Evolutionary conservation across 805 yeast species (phyloP).

Genomic region (Myxozyma kluyveri): DNA sequence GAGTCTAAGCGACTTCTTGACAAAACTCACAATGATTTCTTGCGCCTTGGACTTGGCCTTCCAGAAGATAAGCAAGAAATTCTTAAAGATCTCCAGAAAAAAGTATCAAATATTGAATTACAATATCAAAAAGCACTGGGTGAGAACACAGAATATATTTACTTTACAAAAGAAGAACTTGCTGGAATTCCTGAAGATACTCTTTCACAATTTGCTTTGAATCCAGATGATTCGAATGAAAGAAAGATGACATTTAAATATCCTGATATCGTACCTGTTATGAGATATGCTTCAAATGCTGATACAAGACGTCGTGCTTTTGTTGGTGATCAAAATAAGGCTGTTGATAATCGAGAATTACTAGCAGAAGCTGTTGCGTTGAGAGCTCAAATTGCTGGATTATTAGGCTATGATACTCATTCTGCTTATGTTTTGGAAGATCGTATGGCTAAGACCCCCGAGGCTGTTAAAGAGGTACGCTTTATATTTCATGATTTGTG

Average conservation of each 20-base stretch:
- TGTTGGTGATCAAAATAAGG: constrained; percentile 66
- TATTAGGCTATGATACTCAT: constrained; percentile 65
- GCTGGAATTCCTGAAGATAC: constrained; percentile 71
- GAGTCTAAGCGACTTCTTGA: constrained; percentile 59
- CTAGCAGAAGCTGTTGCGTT: constrained; percentile 58
- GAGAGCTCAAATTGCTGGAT: constrained; percentile 59
- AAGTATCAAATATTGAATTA: constrained; percentile 55
- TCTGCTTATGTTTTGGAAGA: constrained; percentile 72
- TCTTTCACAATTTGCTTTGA: constrained; percentile 56
- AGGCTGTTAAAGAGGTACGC: constrained; percentile 46
- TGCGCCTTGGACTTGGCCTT: constrained; percentile 67
- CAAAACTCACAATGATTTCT: constrained; percentile 55
- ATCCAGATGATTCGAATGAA: constrained; percentile 42
- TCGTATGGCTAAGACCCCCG: constrained; percentile 73
- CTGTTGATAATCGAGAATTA: constrained; percentile 60
- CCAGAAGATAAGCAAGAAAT: constrained; percentile 53
- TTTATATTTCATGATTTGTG: not conserved
- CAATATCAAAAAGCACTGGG: constrained; percentile 58
- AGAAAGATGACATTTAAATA: constrained; percentile 75
- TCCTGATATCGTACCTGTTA: constrained; percentile 73
- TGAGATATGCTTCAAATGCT: constrained; percentile 64
- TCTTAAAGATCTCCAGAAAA: constrained; percentile 57
- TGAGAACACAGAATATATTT: constrained; percentile 48
- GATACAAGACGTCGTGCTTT: constrained; percentile 67
- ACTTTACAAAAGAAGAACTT: constrained; percentile 63